phyloP scores from a whole-genome alignment of 331 rosid genomes.

The Stylosanthes scabra region DNA sequence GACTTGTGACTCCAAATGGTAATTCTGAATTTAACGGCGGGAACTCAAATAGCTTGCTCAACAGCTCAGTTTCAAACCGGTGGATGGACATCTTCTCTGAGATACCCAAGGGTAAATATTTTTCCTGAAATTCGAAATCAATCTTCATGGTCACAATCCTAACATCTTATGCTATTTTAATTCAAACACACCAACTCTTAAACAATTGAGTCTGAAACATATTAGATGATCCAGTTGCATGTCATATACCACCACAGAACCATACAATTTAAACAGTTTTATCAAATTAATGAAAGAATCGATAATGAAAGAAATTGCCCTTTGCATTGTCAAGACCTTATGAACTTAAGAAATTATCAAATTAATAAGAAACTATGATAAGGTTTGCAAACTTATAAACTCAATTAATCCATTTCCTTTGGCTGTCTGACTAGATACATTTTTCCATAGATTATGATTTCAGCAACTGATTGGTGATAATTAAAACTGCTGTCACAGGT shows the following conservation, averaged over 20 bases:
- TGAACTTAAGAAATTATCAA: too few species aligned
- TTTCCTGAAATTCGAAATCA: constrained; percentile 23
- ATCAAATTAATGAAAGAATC: neutral
- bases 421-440: constrained; percentile 22
- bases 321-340: constrained; percentile 9
- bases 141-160: constrained; percentile 12
- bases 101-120: constrained; percentile 51
- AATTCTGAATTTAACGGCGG: constrained; percentile 46
- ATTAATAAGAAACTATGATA: constrained; percentile 17
- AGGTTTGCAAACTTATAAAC: constrained; percentile 23
- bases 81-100: constrained; percentile 48
- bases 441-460: constrained; percentile 17
- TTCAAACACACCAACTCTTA: constrained; percentile 22
- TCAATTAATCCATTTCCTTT: constrained; percentile 24
- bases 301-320: neutral
- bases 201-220: constrained; percentile 20
- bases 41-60: constrained; percentile 42
- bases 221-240: constrained; percentile 30
- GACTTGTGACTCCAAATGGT: constrained; percentile 39
- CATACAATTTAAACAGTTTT: neutral
- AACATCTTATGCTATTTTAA: constrained; percentile 25
- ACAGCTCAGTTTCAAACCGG: constrained; percentile 50
- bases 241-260: neutral
- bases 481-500: constrained; percentile 63
- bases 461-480: constrained; percentile 28